phyloP scores from a whole-genome alignment of 805 yeast species.

The Teunomyces stri region DNA sequence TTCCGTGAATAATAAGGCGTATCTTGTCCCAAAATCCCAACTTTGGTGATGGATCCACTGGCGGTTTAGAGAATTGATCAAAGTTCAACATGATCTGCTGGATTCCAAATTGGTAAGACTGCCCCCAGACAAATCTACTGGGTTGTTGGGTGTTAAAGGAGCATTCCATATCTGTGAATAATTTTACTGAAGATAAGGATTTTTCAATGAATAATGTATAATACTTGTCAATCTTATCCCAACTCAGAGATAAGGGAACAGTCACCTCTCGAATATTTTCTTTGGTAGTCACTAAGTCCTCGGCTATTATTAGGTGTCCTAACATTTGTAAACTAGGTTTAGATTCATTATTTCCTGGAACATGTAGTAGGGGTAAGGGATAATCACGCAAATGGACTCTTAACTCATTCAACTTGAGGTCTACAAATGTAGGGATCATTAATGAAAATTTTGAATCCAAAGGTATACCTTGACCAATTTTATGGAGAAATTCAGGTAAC shows the following conservation, averaged over 20 bases:
- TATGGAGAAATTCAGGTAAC: constrained; percentile 60
- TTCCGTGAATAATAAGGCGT: constrained; percentile 73
- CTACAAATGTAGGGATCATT: constrained; percentile 60
- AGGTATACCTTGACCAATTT: constrained; percentile 84
- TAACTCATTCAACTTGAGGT: constrained; percentile 57
- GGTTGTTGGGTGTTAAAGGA: constrained; percentile 54
- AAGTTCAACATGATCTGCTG: constrained; percentile 75
- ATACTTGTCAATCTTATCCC: constrained; percentile 30
- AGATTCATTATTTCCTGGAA: constrained; percentile 50
- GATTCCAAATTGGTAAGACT: constrained; percentile 78
- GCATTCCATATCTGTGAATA: constrained; percentile 60
- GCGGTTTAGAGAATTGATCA: constrained; percentile 86
- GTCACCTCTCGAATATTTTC: constrained; percentile 57
- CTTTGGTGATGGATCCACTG: constrained; percentile 79
- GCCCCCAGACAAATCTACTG: constrained; percentile 79
- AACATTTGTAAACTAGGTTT: constrained; percentile 31
- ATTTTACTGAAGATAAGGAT: constrained; percentile 72
- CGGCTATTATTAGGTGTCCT: constrained; percentile 72
- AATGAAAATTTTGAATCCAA: constrained; percentile 64
- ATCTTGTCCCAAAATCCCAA: constrained; percentile 94
- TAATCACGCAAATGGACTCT: constrained; percentile 78
- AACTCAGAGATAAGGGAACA: constrained; percentile 60
- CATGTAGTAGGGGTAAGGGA: constrained; percentile 76
- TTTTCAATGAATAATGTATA: constrained; percentile 67
- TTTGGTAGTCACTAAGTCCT: constrained; percentile 50